Evolutionary conservation across 2,329 filamentous ascomycete genomes (phyloP).

Genomic region (Talaromyces sp.): DNA sequence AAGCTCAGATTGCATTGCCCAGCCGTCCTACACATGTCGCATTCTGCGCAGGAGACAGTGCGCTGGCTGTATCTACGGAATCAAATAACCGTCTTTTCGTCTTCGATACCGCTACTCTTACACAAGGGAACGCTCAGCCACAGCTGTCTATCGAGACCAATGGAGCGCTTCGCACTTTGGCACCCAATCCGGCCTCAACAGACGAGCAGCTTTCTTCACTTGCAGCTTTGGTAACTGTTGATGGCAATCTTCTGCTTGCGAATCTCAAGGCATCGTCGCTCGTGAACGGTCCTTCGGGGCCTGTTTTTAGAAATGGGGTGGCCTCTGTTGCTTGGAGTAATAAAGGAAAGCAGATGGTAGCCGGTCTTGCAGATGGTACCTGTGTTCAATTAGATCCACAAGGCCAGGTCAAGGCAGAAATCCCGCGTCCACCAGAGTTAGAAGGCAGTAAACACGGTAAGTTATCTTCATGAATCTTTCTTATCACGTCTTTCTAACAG

Average conservation of each 20-base stretch:
- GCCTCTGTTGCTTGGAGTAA: constrained; percentile 87
- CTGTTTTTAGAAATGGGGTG: constrained; percentile 65
- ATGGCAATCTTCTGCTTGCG: constrained; percentile 77
- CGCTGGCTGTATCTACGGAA: constrained; percentile 76
- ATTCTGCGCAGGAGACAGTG: constrained; percentile 85
- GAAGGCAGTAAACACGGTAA: constrained; percentile 60
- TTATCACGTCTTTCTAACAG: constrained; percentile 14
- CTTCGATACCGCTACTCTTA: constrained; percentile 67
- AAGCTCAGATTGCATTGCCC: constrained; percentile 66
- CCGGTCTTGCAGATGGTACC: constrained; percentile 74
- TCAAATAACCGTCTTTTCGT: constrained; percentile 74
- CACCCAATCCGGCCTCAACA: constrained; percentile 67
- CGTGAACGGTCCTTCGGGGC: constrained; percentile 54
- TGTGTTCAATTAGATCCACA: constrained; percentile 78
- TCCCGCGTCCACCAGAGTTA: constrained; percentile 69
- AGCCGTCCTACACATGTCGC: constrained; percentile 78
- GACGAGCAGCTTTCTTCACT: constrained; percentile 54
- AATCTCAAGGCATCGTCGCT: constrained; percentile 66
- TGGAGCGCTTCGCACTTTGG: constrained; percentile 65
- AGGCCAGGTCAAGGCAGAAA: constrained; percentile 68
- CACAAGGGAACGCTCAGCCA: constrained; percentile 60
- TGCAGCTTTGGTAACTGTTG: constrained; percentile 72
- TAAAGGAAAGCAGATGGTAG: constrained; percentile 86
- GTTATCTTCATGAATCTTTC: constrained; percentile 20
- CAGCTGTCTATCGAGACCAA: constrained; percentile 73